phyloP scores from a whole-genome alignment of 148 eudicot species.

The Rhododendron williamsianum region DNA sequence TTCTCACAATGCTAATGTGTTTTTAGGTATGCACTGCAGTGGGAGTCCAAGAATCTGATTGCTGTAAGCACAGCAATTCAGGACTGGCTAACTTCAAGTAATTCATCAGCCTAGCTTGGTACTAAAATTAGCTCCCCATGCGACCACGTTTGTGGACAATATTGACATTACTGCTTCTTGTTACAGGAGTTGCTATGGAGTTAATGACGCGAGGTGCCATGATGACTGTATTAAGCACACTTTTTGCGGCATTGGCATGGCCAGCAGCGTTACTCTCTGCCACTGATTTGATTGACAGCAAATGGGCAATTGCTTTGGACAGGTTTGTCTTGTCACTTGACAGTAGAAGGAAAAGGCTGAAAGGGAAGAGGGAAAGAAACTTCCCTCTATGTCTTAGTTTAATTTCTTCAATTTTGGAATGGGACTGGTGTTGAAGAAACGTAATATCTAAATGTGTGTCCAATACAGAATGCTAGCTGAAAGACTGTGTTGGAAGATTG shows the following conservation, averaged over 20 bases:
- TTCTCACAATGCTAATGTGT: constrained; percentile 12
- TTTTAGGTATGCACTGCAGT: constrained; percentile 77
- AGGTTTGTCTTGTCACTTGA: constrained; percentile 45
- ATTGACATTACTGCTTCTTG: constrained; percentile 21
- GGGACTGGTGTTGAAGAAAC: neutral
- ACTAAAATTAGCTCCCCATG: neutral
- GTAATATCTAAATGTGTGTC: neutral
- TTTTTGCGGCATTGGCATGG: constrained; percentile 90
- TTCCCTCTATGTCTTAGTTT: neutral
- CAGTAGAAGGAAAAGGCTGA: neutral
- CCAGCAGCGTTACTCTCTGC: constrained; percentile 76
- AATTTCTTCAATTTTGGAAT: neutral
- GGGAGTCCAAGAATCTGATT: constrained; percentile 95
- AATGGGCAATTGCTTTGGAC: constrained; percentile 93
- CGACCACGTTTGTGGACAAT: neutral
- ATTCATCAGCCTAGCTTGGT: constrained; percentile 10
- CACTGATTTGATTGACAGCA: constrained; percentile 93
- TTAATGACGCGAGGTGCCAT: constrained; percentile 96
- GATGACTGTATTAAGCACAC: constrained; percentile 83
- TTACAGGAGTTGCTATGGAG: constrained; percentile 62
- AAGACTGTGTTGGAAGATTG: neutral
- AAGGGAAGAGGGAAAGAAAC: constrained; percentile 7
- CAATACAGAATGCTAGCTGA: neutral
- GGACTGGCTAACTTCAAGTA: constrained; percentile 97
- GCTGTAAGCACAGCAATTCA: constrained; percentile 97